Percentiles rank a stretch among this genome's conserved stretches.
Conservation (phyloP, 2,329 filamentous ascomycete species). For the Colletotrichum musae region DNA sequence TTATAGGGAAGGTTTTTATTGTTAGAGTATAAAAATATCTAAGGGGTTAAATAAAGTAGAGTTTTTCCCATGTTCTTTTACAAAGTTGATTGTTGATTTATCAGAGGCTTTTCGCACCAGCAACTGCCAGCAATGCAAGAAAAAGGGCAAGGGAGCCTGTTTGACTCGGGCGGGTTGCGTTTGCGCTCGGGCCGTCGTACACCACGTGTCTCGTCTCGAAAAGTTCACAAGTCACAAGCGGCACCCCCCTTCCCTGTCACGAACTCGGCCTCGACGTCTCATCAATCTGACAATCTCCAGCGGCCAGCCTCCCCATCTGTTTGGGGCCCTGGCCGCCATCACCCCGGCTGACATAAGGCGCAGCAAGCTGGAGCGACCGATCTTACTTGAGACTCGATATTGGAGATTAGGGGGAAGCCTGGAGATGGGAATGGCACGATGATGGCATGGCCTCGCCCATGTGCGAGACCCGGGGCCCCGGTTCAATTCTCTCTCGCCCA, state of each 20-base stretch:
- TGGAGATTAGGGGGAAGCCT: constrained; percentile 31
- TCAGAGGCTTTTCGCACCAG: neutral
- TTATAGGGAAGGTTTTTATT: too few species aligned
- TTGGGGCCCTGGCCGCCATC: constrained; percentile 9
- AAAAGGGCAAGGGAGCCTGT: constrained; percentile 9
- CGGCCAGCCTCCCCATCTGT: neutral
- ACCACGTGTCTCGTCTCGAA: constrained; percentile 25
- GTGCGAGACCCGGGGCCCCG: constrained; percentile 10
- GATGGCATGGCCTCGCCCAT: constrained; percentile 17
- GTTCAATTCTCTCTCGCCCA: neutral
- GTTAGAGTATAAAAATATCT: too few species aligned
- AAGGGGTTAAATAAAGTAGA: too few species aligned
- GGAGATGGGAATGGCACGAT: constrained; percentile 26
- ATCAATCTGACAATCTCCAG: constrained; percentile 1
- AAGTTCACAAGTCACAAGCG: neutral
- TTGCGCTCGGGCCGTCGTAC: constrained; percentile 22
- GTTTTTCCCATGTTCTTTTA: too few species aligned
- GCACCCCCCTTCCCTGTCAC: constrained; percentile 1
- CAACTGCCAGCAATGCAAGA: constrained; percentile 7
- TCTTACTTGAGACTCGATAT: constrained; percentile 27
- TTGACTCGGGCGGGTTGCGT: constrained; percentile 13
- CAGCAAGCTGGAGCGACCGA: constrained; percentile 25
- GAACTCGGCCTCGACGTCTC: too few species aligned
- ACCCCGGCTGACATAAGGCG: constrained; percentile 36
- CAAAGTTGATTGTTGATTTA: neutral